Conservation (phyloP, 2,329 filamentous ascomycete genomes). For the Juglanconis juglandina region DNA sequence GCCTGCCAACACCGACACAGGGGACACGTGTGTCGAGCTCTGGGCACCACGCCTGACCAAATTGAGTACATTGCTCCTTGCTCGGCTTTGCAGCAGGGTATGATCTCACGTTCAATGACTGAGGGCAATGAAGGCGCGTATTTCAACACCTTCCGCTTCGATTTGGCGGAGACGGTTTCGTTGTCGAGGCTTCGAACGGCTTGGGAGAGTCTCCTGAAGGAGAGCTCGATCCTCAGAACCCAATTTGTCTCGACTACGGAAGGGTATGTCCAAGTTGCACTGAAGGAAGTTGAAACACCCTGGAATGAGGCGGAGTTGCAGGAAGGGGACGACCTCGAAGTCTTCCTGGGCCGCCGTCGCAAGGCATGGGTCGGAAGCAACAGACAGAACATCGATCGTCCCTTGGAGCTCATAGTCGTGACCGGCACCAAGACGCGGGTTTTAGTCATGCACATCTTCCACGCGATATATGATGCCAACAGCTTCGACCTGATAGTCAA, state of each 20-base stretch:
- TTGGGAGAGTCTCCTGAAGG: slow-evolving; percentile 52
- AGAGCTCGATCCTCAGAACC: slow-evolving; percentile 66
- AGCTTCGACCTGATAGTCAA: slow-evolving; percentile 68
- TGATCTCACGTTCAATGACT: slow-evolving; percentile 67
- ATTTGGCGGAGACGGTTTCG: slow-evolving; percentile 44
- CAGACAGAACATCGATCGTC: slow-evolving; percentile 41
- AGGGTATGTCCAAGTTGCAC: slow-evolving; percentile 71
- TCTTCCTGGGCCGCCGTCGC: slow-evolving; percentile 34
- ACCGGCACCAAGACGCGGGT: slow-evolving; percentile 24
- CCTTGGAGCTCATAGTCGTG: slow-evolving; percentile 50
- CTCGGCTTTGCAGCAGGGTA: slow-evolving; percentile 81
- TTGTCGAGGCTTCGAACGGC: slow-evolving; percentile 47
- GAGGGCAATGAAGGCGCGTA: slow-evolving; percentile 59
- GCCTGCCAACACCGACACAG: slow-evolving; percentile 63
- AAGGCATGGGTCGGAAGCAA: slow-evolving; percentile 55
- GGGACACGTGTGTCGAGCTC: slow-evolving; percentile 45
- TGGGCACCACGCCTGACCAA: slow-evolving; percentile 48
- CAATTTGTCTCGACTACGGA: slow-evolving; percentile 69
- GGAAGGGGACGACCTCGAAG: slow-evolving; percentile 29
- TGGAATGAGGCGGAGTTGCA: slow-evolving; percentile 40
- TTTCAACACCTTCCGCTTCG: slow-evolving; percentile 71
- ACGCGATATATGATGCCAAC: slow-evolving; percentile 81
- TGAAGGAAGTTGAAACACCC: slow-evolving; percentile 39
- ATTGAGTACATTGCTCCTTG: slow-evolving; percentile 78
- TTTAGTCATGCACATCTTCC: slow-evolving; percentile 71